phyloP scores from a whole-genome alignment of 805 yeast species.

The Geotrichum ghanense region DNA sequence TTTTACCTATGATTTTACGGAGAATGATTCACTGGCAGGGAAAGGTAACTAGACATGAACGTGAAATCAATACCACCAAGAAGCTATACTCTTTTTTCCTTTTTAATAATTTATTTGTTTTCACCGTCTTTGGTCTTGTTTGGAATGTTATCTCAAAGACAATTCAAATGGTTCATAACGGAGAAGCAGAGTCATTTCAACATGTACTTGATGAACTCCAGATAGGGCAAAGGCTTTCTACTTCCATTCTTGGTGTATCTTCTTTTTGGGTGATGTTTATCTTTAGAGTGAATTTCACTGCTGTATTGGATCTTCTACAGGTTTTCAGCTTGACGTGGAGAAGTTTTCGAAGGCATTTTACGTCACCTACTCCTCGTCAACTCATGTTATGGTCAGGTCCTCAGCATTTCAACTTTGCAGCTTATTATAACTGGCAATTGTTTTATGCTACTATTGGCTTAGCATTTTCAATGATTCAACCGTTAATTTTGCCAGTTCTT shows the following conservation, averaged over 20 bases:
- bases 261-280: conserved; percentile 32
- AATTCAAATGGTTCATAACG: conserved; percentile 13
- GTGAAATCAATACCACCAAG: conserved; percentile 27
- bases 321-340: conserved; percentile 18
- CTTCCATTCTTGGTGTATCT: conserved; percentile 27
- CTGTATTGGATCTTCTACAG: conserved; percentile 24
- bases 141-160: conserved; percentile 27
- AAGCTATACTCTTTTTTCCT: conserved; percentile 29
- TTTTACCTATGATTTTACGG: conserved; percentile 27
- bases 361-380: conserved; percentile 26
- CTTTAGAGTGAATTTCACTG: conserved; percentile 22
- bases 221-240: conserved; percentile 24
- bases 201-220: conserved; percentile 21
- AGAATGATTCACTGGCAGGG: conserved; percentile 29
- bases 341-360: conserved; percentile 15
- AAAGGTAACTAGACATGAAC: conserved; percentile 24
- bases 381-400: conserved; percentile 23
- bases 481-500: conserved; percentile 24
- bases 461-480: conserved; percentile 28
- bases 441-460: conserved; percentile 28
- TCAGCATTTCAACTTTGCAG: conserved; percentile 25
- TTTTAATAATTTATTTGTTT: conserved; percentile 27
- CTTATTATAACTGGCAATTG: conserved; percentile 22
- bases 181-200: conserved; percentile 13
- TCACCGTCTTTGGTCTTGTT: conserved; percentile 28